These are phyloP conservation scores for Brassica cretica DNA, from an alignment of 345 rosid species.

Conservation along the genomic window DNA sequence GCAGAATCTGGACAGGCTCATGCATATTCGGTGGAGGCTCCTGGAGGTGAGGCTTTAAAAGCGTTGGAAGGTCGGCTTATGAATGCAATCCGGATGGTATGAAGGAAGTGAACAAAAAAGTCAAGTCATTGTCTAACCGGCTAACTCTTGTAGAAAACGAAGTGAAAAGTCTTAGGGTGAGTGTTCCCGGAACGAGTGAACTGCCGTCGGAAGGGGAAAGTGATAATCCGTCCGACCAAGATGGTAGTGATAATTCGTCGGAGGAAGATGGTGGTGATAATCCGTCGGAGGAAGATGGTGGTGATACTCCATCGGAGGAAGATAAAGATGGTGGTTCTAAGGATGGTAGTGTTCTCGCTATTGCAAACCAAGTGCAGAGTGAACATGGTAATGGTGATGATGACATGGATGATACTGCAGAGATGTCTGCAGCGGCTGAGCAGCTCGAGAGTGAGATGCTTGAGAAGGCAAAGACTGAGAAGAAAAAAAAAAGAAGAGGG, in stretches of 20 bases:
- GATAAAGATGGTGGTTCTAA: not conserved
- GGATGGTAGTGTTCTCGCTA: not conserved
- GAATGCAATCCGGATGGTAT: not conserved
- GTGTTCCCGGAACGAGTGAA: not conserved
- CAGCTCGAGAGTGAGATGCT: not conserved
- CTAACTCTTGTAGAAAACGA: not conserved
- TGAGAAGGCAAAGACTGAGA: not conserved
- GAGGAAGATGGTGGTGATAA: not conserved
- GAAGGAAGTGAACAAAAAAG: not conserved
- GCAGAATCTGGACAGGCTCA: not conserved
- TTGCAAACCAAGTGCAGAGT: not conserved
- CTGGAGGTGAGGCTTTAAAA: not conserved
- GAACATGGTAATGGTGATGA: not conserved
- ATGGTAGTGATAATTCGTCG: too few species aligned
- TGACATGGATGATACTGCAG: not conserved
- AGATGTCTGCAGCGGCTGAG: not conserved
- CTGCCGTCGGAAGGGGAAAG: not conserved
- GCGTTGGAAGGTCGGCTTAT: not conserved
- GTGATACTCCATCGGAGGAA: too few species aligned
- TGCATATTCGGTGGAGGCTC: not conserved
- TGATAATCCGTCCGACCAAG: too few species aligned
- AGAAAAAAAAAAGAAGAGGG: not conserved
- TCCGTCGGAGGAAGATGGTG: not conserved
- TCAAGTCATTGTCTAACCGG: not conserved
- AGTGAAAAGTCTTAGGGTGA: not conserved